These are phyloP conservation scores for Stagonosporopsis cucurbitacearum DNA, from an alignment of 2,329 filamentous ascomycete species.

Conservation along the genomic window DNA sequence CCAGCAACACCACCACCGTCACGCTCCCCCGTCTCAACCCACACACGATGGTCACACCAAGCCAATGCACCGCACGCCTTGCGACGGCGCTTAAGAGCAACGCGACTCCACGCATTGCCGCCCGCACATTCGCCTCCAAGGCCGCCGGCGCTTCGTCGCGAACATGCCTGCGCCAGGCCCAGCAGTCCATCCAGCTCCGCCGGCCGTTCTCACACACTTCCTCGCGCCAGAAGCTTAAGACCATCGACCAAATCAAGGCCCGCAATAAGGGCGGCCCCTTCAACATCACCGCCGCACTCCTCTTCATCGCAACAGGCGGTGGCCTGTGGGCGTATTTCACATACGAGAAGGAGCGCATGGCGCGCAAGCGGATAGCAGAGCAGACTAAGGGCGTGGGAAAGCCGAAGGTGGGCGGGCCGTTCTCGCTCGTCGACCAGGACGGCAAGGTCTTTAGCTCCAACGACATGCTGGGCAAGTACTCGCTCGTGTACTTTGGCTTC, in stretches of 20 bases:
- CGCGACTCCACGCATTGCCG: slow-evolving; percentile 24
- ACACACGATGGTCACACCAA: slow-evolving; percentile 35
- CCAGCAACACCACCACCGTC: slow-evolving; percentile 14
- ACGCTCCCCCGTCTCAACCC: slow-evolving; percentile 4
- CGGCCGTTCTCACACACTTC: slow-evolving; percentile 40
- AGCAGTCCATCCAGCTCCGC: slow-evolving; percentile 11
- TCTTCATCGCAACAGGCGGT: slow-evolving; percentile 81
- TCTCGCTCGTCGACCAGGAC: slow-evolving; percentile 81
- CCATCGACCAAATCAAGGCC: slow-evolving; percentile 45
- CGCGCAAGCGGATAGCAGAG: slow-evolving; percentile 86
- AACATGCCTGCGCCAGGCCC: slow-evolving; percentile 24
- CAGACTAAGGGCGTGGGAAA: slow-evolving; percentile 90
- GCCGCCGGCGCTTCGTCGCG: slow-evolving; percentile 22
- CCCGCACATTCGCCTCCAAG: slow-evolving; percentile 36
- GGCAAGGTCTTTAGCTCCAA: slow-evolving; percentile 78
- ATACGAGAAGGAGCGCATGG: slow-evolving; percentile 88
- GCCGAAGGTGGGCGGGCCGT: slow-evolving; percentile 90
- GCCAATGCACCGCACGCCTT: slow-evolving; percentile 33
- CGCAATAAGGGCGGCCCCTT: slow-evolving; percentile 69
- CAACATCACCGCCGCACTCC: slow-evolving; percentile 85
- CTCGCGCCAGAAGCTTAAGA: slow-evolving; percentile 41
- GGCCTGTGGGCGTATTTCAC: slow-evolving; percentile 90
- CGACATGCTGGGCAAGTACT: slow-evolving; percentile 86
- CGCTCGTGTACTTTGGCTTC: slow-evolving; percentile 95
- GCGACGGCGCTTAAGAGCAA: slow-evolving; percentile 21